phyloP scores from a whole-genome alignment of 2,329 filamentous ascomycete species.

The Metarhizium album region DNA sequence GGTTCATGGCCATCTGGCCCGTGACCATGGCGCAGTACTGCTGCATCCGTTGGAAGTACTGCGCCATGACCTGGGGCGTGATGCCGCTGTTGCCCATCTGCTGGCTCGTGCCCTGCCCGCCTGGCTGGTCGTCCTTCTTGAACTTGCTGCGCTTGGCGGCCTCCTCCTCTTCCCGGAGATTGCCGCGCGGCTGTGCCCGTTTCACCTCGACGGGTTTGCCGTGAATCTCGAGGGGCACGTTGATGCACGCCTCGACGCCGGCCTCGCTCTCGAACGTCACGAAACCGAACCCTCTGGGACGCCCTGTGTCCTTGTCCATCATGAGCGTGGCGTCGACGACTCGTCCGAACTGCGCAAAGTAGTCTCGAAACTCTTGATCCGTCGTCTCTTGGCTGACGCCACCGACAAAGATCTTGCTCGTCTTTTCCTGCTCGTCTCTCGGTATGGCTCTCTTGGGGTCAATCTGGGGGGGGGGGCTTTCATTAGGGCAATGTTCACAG shows the following conservation, averaged over 20 bases:
- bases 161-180: slow-evolving; percentile 84
- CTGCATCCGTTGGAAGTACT: slow-evolving; percentile 98
- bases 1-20: slow-evolving; percentile 80
- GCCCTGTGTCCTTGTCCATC: slow-evolving; percentile 99
- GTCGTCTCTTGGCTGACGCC: slow-evolving; percentile 96
- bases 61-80: slow-evolving; percentile 95
- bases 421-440: slow-evolving; percentile 94
- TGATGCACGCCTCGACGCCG: slow-evolving; percentile 84
- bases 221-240: slow-evolving; percentile 77
- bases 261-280: slow-evolving; percentile 96
- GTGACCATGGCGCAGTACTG: slow-evolving; percentile 95
- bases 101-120: slow-evolving; percentile 24
- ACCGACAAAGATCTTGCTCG: slow-evolving; percentile 96
- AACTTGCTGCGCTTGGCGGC: slow-evolving; percentile 52
- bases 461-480: slow-evolving; percentile 47
- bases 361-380: slow-evolving; percentile 90
- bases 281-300: slow-evolving; percentile 91
- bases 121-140: slow-evolving; percentile 36
- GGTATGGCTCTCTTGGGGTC: slow-evolving; percentile 97
- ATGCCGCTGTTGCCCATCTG: slow-evolving; percentile 51
- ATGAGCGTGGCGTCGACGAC: slow-evolving; percentile 96
- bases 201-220: slow-evolving; percentile 98
- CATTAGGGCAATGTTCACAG: neutral
- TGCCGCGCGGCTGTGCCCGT: slow-evolving; percentile 90
- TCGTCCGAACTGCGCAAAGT: slow-evolving; percentile 92